These are phyloP conservation scores for Carex cristatella DNA, from an alignment of 176 grass and related monocot genomes.

Conservation along the genomic window DNA sequence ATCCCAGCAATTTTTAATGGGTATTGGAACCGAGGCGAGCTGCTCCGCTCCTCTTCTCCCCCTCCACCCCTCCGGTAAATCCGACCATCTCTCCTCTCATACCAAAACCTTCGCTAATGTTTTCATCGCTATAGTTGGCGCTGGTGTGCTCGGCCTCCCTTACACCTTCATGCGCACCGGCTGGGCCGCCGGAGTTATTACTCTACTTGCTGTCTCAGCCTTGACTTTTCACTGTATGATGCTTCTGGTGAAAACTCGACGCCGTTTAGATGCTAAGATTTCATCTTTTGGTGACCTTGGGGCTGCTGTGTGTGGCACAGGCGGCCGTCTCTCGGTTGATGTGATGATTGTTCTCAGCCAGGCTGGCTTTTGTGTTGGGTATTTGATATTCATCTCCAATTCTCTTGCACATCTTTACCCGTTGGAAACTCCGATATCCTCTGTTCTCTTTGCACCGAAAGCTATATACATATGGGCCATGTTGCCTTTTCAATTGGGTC, in stretches of 20 bases:
- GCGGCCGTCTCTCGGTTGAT: conserved; percentile 63
- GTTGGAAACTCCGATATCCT: not conserved
- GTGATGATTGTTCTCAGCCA: conserved; percentile 97
- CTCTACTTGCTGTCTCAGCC: conserved; percentile 59
- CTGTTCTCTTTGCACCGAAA: conserved; percentile 51
- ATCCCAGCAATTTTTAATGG: conserved; percentile 28
- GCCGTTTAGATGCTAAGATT: conserved; percentile 63
- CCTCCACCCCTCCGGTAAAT: conserved; percentile 16
- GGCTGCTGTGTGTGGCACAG: conserved; percentile 41
- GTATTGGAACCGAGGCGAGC: conserved; percentile 48
- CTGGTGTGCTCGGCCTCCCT: conserved; percentile 86
- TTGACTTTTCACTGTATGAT: conserved; percentile 96
- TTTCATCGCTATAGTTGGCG: conserved; percentile 85
- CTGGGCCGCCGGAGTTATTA: conserved; percentile 56
- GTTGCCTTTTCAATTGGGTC: conserved; percentile 84
- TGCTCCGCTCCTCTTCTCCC: conserved; percentile 58
- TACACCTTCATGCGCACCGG: conserved; percentile 97
- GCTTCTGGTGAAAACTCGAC: conserved; percentile 69
- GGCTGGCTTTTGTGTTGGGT: conserved; percentile 81
- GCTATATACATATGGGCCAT: conserved; percentile 70
- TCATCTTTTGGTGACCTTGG: conserved; percentile 82
- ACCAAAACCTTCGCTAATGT: conserved; percentile 97
- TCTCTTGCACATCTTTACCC: conserved; percentile 62
- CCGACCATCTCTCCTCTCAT: conserved; percentile 57
- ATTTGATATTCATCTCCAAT: conserved; percentile 93